These are phyloP conservation scores for Sutorius eximius DNA, from an alignment of 1,284 basidiomycete genomes.

Conservation along the genomic window DNA sequence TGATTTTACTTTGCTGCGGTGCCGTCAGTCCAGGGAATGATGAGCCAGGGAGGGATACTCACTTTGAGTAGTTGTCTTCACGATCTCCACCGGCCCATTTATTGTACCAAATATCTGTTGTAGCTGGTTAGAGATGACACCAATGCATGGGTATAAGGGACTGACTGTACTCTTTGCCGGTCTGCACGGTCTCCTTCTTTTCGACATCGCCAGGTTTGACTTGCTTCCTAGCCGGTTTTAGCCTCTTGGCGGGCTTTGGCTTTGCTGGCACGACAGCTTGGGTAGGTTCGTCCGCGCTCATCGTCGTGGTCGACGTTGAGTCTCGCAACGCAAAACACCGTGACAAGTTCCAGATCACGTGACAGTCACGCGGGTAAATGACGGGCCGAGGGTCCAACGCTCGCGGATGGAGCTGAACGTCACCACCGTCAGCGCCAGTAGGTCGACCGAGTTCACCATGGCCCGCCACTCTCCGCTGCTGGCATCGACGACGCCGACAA, in stretches of 20 bases:
- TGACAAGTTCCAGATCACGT: conserved; percentile 22
- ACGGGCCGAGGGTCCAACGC: conserved; percentile 15
- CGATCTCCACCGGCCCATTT: conserved; percentile 97
- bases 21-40: conserved; percentile 2
- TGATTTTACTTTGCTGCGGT: conserved; percentile 86
- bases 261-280: conserved; percentile 8
- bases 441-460: conserved; percentile 35
- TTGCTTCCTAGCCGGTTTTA: conserved; percentile 86
- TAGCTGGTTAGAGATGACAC: conserved; percentile 18
- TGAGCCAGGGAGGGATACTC: conserved; percentile 31
- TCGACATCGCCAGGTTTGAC: conserved; percentile 88
- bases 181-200: conserved; percentile 85
- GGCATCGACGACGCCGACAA: conserved; percentile 45
- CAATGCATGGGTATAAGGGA: conserved; percentile 5
- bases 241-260: conserved; percentile 48
- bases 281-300: conserved; percentile 25
- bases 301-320: conserved; percentile 17
- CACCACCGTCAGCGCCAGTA: conserved; percentile 5
- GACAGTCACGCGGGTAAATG: conserved; percentile 20
- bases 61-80: conserved; percentile 93
- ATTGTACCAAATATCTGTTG: conserved; percentile 95
- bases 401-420: conserved; percentile 4
- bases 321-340: not conserved
- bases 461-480: conserved; percentile 47
- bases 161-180: conserved; percentile 93